Conservation (phyloP, 2,329 filamentous ascomycete genomes). For the Alternaria conjuncta region DNA sequence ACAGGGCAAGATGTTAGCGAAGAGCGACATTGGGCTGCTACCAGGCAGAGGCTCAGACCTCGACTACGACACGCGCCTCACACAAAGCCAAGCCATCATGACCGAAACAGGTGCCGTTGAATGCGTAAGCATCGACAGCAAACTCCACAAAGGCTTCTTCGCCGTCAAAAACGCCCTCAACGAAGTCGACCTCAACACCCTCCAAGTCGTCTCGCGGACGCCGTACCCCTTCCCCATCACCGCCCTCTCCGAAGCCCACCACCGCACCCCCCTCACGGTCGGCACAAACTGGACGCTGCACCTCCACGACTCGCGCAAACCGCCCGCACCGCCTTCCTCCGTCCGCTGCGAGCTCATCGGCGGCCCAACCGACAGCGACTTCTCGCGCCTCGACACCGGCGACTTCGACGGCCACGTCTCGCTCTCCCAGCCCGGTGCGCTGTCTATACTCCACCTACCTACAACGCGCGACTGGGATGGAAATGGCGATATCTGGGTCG, state of each 20-base stretch:
- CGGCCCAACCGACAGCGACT: slow-evolving; percentile 30
- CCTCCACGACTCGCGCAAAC: slow-evolving; percentile 75
- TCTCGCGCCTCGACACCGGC: slow-evolving; percentile 58
- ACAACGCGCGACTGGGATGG: slow-evolving; percentile 61
- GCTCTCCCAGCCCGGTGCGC: slow-evolving; percentile 79
- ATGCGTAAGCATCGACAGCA: slow-evolving; percentile 79
- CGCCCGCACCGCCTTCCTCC: slow-evolving; percentile 19
- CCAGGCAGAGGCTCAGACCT: slow-evolving; percentile 59
- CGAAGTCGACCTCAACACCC: slow-evolving; percentile 79
- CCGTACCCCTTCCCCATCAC: slow-evolving; percentile 84
- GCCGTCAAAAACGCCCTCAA: slow-evolving; percentile 78
- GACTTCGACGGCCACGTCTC: slow-evolving; percentile 67
- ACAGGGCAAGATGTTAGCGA: slow-evolving; percentile 69
- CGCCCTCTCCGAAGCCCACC: slow-evolving; percentile 73
- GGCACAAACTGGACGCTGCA: slow-evolving; percentile 83
- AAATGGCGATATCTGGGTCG: slow-evolving; percentile 84
- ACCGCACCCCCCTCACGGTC: slow-evolving; percentile 76
- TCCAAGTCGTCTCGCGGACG: slow-evolving; percentile 72
- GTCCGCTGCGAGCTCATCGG: slow-evolving; percentile 40
- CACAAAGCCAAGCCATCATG: slow-evolving; percentile 61
- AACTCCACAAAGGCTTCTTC: slow-evolving; percentile 73
- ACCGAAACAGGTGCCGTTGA: slow-evolving; percentile 78
- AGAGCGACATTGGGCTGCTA: slow-evolving; percentile 71
- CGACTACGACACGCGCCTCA: slow-evolving; percentile 54
- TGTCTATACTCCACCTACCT: slow-evolving; percentile 81